These are phyloP conservation scores for Trichophyton simii DNA, from an alignment of 2,329 filamentous ascomycete species.

Conservation along the genomic window DNA sequence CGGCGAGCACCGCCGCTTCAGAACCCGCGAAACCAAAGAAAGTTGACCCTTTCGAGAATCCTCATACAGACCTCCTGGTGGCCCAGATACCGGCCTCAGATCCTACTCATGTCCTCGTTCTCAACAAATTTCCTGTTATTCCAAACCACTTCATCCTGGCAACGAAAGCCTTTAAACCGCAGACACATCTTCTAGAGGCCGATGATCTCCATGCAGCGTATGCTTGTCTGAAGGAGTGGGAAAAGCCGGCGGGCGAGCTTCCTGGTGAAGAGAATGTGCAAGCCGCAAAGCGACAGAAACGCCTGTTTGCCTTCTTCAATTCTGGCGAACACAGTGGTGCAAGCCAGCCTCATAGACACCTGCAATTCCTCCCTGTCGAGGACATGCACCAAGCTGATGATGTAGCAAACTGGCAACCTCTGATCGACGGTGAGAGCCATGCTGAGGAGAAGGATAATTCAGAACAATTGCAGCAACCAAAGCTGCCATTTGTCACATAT, in stretches of 20 bases:
- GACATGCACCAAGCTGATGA: slow-evolving; percentile 23
- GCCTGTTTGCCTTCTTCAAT: slow-evolving; percentile 40
- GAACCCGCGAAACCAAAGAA: slow-evolving; percentile 16
- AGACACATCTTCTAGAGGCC: slow-evolving; percentile 33
- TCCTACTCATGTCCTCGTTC: slow-evolving; percentile 30
- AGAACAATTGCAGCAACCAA: slow-evolving; percentile 16
- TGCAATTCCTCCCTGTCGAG: slow-evolving; percentile 38
- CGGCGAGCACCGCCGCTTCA: slow-evolving; percentile 6
- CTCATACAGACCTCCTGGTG: slow-evolving; percentile 31
- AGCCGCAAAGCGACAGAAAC: slow-evolving; percentile 8
- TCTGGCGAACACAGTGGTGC: slow-evolving; percentile 38
- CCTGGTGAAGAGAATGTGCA: not conserved
- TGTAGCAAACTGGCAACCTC: slow-evolving; percentile 32
- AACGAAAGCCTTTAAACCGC: slow-evolving; percentile 32
- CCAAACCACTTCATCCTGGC: slow-evolving; percentile 38
- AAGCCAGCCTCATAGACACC: slow-evolving; percentile 36
- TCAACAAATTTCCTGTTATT: slow-evolving; percentile 40
- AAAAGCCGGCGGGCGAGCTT: slow-evolving; percentile 3
- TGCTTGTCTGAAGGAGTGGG: slow-evolving; percentile 33
- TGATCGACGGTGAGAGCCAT: slow-evolving; percentile 30
- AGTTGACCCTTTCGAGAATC: slow-evolving; percentile 35
- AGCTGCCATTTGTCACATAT: slow-evolving; percentile 41
- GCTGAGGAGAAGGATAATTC: not conserved
- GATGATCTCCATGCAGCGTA: slow-evolving; percentile 32
- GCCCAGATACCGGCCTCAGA: slow-evolving; percentile 26